Percentiles rank a stretch among this genome's conserved stretches.
phyloP scores from a whole-genome alignment of 768 basidiomycete species.

The Lentinula lateritia region DNA sequence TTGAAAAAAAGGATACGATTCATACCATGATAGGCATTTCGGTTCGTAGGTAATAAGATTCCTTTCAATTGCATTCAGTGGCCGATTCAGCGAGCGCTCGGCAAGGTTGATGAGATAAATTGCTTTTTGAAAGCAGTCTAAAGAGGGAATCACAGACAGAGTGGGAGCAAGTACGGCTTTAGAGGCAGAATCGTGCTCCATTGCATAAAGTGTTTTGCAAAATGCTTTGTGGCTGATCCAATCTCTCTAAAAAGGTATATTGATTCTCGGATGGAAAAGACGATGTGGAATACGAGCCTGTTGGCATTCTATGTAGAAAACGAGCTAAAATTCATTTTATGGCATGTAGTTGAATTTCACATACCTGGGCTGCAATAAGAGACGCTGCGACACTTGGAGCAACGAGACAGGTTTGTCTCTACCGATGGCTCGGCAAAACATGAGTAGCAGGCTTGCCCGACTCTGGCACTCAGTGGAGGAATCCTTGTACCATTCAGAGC shows the following conservation, averaged over 20 bases:
- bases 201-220: conserved; percentile 24
- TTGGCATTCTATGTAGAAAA: conserved; percentile 21
- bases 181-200: conserved; percentile 15
- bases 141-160: conserved; percentile 9
- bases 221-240: conserved; percentile 26
- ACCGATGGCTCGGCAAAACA: neutral
- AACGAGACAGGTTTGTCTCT: conserved; percentile 8
- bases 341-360: neutral
- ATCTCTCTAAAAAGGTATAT: conserved; percentile 15
- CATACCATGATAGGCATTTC: too few relatives aligned
- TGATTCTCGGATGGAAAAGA: neutral
- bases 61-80: conserved; percentile 5
- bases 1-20: too few relatives aligned
- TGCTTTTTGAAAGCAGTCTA: conserved; percentile 8
- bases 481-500: neutral
- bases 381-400: conserved; percentile 24
- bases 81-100: conserved; percentile 11
- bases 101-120: conserved; percentile 8
- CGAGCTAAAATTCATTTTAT: neutral
- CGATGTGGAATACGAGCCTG: conserved; percentile 15
- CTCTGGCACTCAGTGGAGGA: neutral
- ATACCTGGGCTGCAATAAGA: conserved; percentile 26
- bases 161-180: conserved; percentile 7
- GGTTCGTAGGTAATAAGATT: too few relatives aligned
- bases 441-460: neutral